These are phyloP conservation scores for Triadica sebifera DNA, from an alignment of 345 rosid species.

Conservation along the genomic window DNA sequence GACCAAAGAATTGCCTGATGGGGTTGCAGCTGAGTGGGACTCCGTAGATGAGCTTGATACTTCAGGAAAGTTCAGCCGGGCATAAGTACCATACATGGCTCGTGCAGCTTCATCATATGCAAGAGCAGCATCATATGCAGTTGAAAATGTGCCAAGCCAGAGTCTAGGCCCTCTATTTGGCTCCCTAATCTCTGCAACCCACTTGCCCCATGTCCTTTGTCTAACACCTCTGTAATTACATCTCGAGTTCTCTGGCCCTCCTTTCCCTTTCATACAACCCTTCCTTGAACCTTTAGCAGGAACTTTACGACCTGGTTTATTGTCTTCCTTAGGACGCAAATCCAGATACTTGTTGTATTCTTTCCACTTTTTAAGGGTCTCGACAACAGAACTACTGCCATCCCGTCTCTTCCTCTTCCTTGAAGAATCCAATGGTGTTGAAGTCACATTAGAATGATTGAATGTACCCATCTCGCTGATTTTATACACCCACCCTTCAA, in stretches of 20 bases:
- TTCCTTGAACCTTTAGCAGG: slow-evolving; percentile 73
- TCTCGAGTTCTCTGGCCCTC: slow-evolving; percentile 71
- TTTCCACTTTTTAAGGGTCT: slow-evolving; percentile 64
- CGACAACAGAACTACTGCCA: slow-evolving; percentile 41
- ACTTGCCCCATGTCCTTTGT: slow-evolving; percentile 92
- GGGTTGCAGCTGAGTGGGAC: background rate
- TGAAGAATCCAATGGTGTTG: slow-evolving; percentile 17
- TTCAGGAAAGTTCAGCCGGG: slow-evolving; percentile 57
- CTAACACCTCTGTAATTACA: slow-evolving; percentile 74
- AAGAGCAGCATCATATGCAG: slow-evolving; percentile 66
- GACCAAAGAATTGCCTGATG: slow-evolving; percentile 10
- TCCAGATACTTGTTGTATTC: slow-evolving; percentile 41
- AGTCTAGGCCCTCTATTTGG: slow-evolving; percentile 60
- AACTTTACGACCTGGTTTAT: slow-evolving; percentile 34
- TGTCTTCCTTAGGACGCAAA: slow-evolving; percentile 20
- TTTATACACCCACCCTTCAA: background rate
- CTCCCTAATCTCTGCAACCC: slow-evolving; percentile 93
- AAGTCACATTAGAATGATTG: slow-evolving; percentile 19
- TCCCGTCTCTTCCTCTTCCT: slow-evolving; percentile 64
- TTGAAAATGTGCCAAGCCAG: slow-evolving; percentile 85
- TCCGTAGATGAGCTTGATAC: background rate
- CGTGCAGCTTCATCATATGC: slow-evolving; percentile 83
- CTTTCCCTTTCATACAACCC: slow-evolving; percentile 94
- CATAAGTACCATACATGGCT: slow-evolving; percentile 61
- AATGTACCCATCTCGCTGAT: slow-evolving; percentile 27